Conservation (phyloP, 2,329 filamentous ascomycete species). For the Fusarium setosum region DNA sequence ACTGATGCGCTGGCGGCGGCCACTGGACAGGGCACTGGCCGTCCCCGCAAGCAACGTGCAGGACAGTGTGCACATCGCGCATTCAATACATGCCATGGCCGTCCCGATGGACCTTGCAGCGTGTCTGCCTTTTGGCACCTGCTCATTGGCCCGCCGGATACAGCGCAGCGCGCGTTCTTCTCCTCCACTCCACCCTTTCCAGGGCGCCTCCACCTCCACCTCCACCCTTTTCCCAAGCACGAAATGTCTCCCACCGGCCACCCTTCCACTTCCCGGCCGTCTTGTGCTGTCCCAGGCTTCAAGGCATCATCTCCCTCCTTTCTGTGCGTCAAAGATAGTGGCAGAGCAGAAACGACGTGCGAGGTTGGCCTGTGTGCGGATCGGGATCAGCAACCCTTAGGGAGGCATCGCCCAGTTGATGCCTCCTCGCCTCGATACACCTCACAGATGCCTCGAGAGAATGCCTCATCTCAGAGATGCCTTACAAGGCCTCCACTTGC, state of each 20-base stretch:
- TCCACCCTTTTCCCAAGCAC: conserved; percentile 14
- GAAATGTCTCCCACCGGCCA: conserved; percentile 11
- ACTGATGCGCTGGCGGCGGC: not conserved
- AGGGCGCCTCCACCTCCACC: conserved; percentile 34
- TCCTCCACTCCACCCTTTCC: conserved; percentile 28
- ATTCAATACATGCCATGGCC: conserved; percentile 30
- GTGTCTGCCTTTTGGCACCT: conserved; percentile 41
- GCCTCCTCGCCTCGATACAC: not conserved
- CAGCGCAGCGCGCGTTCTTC: conserved; percentile 36
- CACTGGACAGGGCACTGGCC: conserved; percentile 20
- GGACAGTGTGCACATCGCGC: conserved; percentile 27
- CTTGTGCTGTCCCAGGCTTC: conserved; percentile 17
- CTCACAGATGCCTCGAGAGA: not conserved
- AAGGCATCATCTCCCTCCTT: conserved; percentile 21
- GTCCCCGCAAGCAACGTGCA: conserved; percentile 31
- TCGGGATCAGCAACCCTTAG: conserved; percentile 13
- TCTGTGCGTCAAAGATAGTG: conserved; percentile 11
- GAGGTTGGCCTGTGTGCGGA: conserved; percentile 12
- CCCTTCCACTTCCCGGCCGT: conserved; percentile 20
- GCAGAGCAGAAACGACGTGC: conserved; percentile 19
- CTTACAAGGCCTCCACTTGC: conserved; percentile 12
- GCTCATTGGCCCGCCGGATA: conserved; percentile 30
- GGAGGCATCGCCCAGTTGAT: not conserved
- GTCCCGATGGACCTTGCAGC: conserved; percentile 31
- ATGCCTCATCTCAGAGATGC: conserved; percentile 12